These are phyloP conservation scores for Sungouiozyma ichnusensis DNA, from an alignment of 805 yeast genomes.

Conservation along the genomic window DNA sequence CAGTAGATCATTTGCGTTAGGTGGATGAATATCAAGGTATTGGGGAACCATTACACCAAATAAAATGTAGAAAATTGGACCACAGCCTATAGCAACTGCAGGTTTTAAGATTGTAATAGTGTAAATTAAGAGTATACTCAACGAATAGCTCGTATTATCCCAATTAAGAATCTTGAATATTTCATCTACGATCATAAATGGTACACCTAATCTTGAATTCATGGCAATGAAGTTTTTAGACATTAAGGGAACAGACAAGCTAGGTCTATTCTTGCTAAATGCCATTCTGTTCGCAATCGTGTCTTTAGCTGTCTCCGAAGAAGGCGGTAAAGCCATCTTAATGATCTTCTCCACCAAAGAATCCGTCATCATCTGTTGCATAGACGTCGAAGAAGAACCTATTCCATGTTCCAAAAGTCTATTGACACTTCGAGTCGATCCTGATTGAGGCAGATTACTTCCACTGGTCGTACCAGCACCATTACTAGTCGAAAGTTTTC, in stretches of 20 bases:
- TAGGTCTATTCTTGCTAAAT: slow-evolving; percentile 55
- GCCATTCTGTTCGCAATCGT: slow-evolving; percentile 44
- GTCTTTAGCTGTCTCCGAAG: slow-evolving; percentile 36
- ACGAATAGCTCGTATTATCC: slow-evolving; percentile 51
- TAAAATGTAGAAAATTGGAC: slow-evolving; percentile 47
- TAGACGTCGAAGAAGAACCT: slow-evolving; percentile 6
- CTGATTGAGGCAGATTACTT: not conserved
- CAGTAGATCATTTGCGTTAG: slow-evolving; percentile 32
- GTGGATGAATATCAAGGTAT: slow-evolving; percentile 51
- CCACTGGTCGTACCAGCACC: not conserved
- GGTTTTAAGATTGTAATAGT: slow-evolving; percentile 56
- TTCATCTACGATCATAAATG: slow-evolving; percentile 52
- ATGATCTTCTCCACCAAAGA: slow-evolving; percentile 62
- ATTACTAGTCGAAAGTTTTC: slow-evolving; percentile 1
- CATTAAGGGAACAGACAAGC: slow-evolving; percentile 58
- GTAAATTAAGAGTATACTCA: slow-evolving; percentile 41
- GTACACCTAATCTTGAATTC: slow-evolving; percentile 50
- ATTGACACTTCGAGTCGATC: not conserved
- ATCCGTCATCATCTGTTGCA: slow-evolving; percentile 42
- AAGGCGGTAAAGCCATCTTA: slow-evolving; percentile 61
- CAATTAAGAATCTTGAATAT: slow-evolving; percentile 48
- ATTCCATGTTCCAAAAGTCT: not conserved
- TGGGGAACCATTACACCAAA: slow-evolving; percentile 58
- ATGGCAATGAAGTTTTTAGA: slow-evolving; percentile 54
- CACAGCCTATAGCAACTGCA: slow-evolving; percentile 34